phyloP scores from a whole-genome alignment of 371 early-diverging fungal species.

The Mucor indicus region DNA sequence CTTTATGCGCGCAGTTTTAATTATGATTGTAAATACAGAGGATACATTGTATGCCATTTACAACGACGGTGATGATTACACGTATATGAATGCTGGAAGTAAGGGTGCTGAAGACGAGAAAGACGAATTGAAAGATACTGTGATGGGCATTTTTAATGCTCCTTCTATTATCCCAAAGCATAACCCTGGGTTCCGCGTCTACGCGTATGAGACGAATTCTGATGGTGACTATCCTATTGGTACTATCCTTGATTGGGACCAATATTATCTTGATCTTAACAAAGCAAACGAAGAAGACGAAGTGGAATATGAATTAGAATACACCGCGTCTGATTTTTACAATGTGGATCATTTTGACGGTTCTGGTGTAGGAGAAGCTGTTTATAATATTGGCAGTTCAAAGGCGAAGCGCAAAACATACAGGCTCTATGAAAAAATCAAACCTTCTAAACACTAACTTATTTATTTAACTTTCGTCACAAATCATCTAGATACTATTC shows the following conservation, averaged over 20 bases:
- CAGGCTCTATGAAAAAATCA: no score
- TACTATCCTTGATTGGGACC: constrained; percentile 44
- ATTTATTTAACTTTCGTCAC: no score
- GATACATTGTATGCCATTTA: constrained; percentile 20
- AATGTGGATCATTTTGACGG: constrained; percentile 30
- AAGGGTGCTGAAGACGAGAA: not conserved
- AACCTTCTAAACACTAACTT: no score
- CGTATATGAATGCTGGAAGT: constrained; percentile 7
- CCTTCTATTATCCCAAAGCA: constrained; percentile 51
- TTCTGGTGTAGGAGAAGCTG: constrained; percentile 16
- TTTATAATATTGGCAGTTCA: no score
- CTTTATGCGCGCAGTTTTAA: no score
- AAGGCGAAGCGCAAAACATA: no score
- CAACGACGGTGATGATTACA: no score
- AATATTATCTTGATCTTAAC: constrained; percentile 50
- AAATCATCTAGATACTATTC: no score
- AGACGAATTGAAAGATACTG: not conserved
- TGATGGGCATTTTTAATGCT: constrained; percentile 37
- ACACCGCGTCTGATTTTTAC: constrained; percentile 40
- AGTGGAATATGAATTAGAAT: constrained; percentile 42
- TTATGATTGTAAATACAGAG: no score
- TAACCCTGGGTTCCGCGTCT: constrained; percentile 55
- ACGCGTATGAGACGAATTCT: constrained; percentile 36
- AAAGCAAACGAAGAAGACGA: constrained; percentile 31
- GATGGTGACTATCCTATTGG: constrained; percentile 20